Evolutionary conservation across 345 rosid species (phyloP).

Genomic region (Arabis hirsuta): DNA sequence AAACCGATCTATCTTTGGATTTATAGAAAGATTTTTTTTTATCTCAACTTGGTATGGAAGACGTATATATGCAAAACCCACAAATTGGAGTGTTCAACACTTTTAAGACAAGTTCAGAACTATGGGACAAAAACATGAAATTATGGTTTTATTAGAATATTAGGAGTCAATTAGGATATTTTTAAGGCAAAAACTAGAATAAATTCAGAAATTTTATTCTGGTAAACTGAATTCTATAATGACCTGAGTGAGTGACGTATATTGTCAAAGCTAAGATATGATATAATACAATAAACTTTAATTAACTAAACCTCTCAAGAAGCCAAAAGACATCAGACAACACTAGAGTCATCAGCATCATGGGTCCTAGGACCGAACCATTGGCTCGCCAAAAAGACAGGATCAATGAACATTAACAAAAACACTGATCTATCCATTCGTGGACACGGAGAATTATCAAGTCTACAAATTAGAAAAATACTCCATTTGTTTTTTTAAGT

Average conservation of each 20-base stretch:
- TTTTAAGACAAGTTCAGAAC: not conserved
- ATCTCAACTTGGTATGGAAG: not conserved
- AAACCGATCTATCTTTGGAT: not conserved
- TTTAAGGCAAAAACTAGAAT: not conserved
- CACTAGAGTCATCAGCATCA: slow-evolving; percentile 13
- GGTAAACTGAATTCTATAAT: slow-evolving; percentile 5
- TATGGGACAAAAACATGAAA: not conserved
- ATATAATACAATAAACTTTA: slow-evolving; percentile 5
- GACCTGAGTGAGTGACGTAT: not conserved
- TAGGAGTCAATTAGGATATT: not conserved
- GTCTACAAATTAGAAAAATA: not conserved
- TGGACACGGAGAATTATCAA: not conserved
- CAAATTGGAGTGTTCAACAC: too few species aligned
- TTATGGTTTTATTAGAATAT: not conserved
- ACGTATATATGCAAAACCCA: not conserved
- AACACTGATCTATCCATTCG: slow-evolving; percentile 12
- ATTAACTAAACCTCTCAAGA: slow-evolving; percentile 18
- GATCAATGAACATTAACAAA: not conserved
- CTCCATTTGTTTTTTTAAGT: too few species aligned
- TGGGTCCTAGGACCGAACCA: slow-evolving; percentile 27
- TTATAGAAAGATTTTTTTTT: not conserved
- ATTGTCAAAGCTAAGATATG: slow-evolving; percentile 6
- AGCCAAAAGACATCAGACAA: slow-evolving; percentile 9
- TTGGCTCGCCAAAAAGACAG: slow-evolving; percentile 8
- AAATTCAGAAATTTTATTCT: not conserved